Evolutionary conservation across 352 stramenopile species (phyloP), one percentile per base, ranked within the genome.

Genomic region (Globisporangium nunn): DNA sequence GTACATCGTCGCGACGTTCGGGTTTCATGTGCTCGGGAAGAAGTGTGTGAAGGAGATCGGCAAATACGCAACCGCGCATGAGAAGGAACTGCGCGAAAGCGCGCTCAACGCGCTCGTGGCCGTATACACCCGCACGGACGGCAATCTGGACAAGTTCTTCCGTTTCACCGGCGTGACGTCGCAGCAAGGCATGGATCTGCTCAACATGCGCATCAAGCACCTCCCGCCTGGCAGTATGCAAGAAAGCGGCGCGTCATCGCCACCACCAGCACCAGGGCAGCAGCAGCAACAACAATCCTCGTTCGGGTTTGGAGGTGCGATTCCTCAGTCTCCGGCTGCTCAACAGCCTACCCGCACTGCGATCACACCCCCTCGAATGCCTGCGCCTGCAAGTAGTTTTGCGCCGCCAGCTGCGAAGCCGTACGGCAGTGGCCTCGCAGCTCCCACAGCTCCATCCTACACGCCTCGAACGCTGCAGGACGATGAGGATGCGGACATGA

Each of bases 11-110:
- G 73, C 74, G 12, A 64, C 61, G 12, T 70, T 86, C 23, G 83
- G 83, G 0, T 74, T 87, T 14, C 76, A 85, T 4, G 58, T 79
- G 14, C 58, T 93, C 10, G 83, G 85, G 18, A 88, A 87, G 46
- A 85, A 81, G 33, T 81, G 71, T 30, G 70, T 93, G 8, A 91
- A 87, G 56, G 85, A 95, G 46, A 72, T 93, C 5, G 81, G 69
- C 4, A 93, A 92, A 50, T 89, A 78, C 39, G 80, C 92, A 6
- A 71, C 75, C 10, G 83, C 74, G 17, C 74, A 90, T 37, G 85
- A 95, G 56, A 93, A 93, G 54, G 85, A 92, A 54, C 69, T 93
- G 14, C 83, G 85, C 14, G 85, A 93, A 55, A 88, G 74, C 45
- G 81, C 83, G 2, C 78, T 95, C 43, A 84, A 76, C 49, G 63